A percentile compares a stretch with the other conserved stretches of the same genome.
phyloP scores from a whole-genome alignment of 2,329 filamentous ascomycete genomes.

The Lasiodiplodia citricola region DNA sequence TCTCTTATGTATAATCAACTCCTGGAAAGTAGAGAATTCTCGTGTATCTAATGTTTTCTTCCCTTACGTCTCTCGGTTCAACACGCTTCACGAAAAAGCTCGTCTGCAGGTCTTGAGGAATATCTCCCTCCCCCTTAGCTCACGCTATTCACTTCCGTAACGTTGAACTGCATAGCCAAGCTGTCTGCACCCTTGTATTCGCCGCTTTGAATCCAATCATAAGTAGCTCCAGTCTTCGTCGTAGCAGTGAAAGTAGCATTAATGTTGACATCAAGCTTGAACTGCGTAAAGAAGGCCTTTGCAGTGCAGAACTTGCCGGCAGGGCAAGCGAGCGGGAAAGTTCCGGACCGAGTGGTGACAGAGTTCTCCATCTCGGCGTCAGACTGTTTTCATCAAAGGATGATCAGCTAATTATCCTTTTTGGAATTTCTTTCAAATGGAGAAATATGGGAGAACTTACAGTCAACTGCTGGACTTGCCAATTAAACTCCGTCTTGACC shows the following conservation, averaged over 20 bases:
- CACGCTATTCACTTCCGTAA: neutral
- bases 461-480: neutral
- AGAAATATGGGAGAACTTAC: neutral
- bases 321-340: constrained; percentile 5
- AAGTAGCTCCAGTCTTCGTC: neutral
- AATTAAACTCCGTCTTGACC: constrained; percentile 7
- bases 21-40: no score
- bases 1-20: no score
- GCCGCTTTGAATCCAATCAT: neutral
- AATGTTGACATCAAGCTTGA: constrained; percentile 1
- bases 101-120: no score
- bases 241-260: constrained; percentile 4
- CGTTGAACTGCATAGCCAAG: constrained; percentile 9
- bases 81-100: no score
- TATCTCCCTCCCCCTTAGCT: neutral
- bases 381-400: neutral
- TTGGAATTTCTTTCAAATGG: neutral
- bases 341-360: constrained; percentile 1
- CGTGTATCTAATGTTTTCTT: no score
- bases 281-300: constrained; percentile 1
- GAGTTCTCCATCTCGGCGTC: constrained; percentile 3
- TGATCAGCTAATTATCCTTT: neutral
- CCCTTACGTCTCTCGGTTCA: no score
- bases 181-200: neutral
- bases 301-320: constrained; percentile 3